Base-by-base conservation (phyloP, 805 yeast species). In the Wickerhamiella sorbophila region DNA sequence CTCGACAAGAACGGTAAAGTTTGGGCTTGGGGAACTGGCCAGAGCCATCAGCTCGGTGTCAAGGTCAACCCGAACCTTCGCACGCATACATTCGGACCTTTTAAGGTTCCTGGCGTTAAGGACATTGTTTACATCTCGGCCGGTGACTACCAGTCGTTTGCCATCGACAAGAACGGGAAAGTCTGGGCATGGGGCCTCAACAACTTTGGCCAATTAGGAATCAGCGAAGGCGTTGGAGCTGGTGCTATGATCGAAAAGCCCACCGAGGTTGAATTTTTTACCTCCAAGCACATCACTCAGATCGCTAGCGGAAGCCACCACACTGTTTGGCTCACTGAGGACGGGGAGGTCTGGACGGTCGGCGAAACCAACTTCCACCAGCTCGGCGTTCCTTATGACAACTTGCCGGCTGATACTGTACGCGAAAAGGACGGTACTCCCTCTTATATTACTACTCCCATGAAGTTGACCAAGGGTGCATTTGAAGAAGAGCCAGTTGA, bases 1-100 rank as follows among this genome's bases (percentile, higher is more conserved):
- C 65, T 91, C 31, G 94, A 87, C 58, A 65, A 73, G 20, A 78
- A 74, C 54, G 98, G 98, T 44, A 69, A 77, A 41, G 96, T 87
- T 1, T 85, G 72, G 56, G 87, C 97, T 0, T 91, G 98, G 98
- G 99, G 99, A 51, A 82, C 84, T 58, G 95, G 96, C 20, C 94
- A 87, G 54, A 94, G 84, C 55, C 76, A 69, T 61, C 97, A 91
- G 64, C 69, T 91, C 50, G 99, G 97, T 18, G 74, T 95, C 55
- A 78, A 77, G 54, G 75, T 87, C 19, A 48, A 54, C 34, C 33
- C 55, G 8, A 40, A 51, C 8, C 50, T 58, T 39, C 51, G 62
- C 27, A 52, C 57, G 6, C 55, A 51, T 43, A 54, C 56, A 0
- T 41, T 56, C 77, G 61, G 96, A 75, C 63, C 82, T 83, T 63